Percentiles rank a stretch among this genome's conserved stretches.
phyloP scores from a whole-genome alignment of 805 yeast genomes.

The Ogataea philodendri region DNA sequence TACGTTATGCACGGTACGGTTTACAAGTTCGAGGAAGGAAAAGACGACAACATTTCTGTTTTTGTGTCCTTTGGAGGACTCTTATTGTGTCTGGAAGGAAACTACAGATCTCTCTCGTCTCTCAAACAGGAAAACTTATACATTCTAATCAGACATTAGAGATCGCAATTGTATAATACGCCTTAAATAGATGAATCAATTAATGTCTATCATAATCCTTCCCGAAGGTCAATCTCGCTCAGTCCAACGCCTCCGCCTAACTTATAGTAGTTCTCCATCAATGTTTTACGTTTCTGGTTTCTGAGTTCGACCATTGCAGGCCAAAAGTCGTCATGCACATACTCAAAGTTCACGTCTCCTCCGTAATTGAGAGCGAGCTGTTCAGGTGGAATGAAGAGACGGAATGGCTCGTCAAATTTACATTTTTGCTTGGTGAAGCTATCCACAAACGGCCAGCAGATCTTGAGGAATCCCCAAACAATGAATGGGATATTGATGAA shows the following conservation, averaged over 20 bases:
- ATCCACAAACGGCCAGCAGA: conserved; percentile 95
- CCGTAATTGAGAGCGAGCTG: conserved; percentile 84
- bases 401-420: conserved; percentile 87
- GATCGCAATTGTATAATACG: conserved; percentile 8
- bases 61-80: conserved; percentile 96
- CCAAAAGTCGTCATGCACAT: conserved; percentile 83
- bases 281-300: conserved; percentile 51
- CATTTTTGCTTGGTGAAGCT: conserved; percentile 92
- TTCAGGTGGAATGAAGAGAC: conserved; percentile 71
- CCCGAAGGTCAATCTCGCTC: conserved; percentile 77
- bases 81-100: conserved; percentile 90
- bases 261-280: conserved; percentile 63
- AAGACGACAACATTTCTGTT: conserved; percentile 70
- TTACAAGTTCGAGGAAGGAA: conserved; percentile 89
- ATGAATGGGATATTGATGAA: conserved; percentile 92
- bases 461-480: conserved; percentile 88
- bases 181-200: conserved; percentile 1
- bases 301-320: conserved; percentile 61
- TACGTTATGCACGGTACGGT: conserved; percentile 98
- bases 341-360: conserved; percentile 81
- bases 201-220: conserved; percentile 20
- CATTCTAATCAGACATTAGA: conserved; percentile 70
- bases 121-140: conserved; percentile 94
- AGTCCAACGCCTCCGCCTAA: conserved; percentile 77
- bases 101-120: conserved; percentile 80